Evolutionary conservation across 2,329 filamentous ascomycete species (phyloP), one percentile per base, ranked within the genome.

Genomic region (Colletotrichum graminicola): DNA sequence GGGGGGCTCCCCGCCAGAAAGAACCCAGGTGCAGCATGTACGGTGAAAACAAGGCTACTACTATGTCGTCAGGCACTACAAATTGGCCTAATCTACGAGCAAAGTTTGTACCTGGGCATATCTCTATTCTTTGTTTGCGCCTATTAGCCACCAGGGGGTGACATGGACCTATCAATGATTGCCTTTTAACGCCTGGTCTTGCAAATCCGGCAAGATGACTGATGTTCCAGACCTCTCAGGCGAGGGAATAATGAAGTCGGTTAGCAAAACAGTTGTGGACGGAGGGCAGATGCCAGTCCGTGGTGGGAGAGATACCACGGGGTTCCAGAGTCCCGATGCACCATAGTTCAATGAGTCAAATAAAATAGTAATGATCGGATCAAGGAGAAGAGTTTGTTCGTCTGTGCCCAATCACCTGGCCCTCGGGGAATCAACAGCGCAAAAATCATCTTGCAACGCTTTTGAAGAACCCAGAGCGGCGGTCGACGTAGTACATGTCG

Each of bases 21-120:
- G 39, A 41, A 11, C 43, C 52, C 45, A 47, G 52, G 57, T 32
- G 21, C 57, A 57, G 51, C 51, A 45, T 23, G 41, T 52, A 45
- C 59, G 43, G 43, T 34, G 61, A 49, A 45, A 52, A 57, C 63
- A 67, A 59, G 45, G 26, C 32, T 32, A 49, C 32, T 32, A 49
- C 41, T 18, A 45, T 62, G 34, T 57, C 56, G 39, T 59, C 7
- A 47, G 23, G 43, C 57, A 54, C 45, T 43, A 57, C 52, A 36
- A 21, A 29, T 45, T 51, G 51, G 43, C 52, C 55, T 56, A 72
- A 61, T 72, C 61, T 32, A 70, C 32, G 66, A 43, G 11, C 34
- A 72, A 23, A 43, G 34, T 64, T 49, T 63, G 7, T 43, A 56
- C 55, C 32, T 32, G 49, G 66, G 60, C 43, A 54, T 34, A 41